Percentiles rank a stretch among this genome's conserved stretches.
Evolutionary conservation across 75 land plant species (phyloP).

Genomic region (Picea glauca): DNA sequence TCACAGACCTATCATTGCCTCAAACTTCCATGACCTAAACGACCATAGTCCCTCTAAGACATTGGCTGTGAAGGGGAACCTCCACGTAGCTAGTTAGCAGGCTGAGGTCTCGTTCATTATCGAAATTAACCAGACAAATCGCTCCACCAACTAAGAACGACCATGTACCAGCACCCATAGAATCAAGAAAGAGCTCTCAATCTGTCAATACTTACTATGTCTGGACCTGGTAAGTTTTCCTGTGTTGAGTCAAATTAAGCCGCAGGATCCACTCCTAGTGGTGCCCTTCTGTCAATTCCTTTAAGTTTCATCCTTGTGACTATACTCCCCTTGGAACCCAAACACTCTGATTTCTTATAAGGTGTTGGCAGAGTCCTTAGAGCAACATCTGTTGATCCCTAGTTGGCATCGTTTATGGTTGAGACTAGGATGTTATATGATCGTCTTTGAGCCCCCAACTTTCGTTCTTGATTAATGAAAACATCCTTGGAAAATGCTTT

Average conservation of each 20-base stretch:
- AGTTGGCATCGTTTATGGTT: slow-evolving; percentile 31
- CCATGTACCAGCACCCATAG: slow-evolving; percentile 32
- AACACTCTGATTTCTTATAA: slow-evolving; percentile 26
- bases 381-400: slow-evolving; percentile 32
- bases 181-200: slow-evolving; percentile 33
- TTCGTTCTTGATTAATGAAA: slow-evolving; percentile 30
- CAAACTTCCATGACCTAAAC: no score
- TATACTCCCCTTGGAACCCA: slow-evolving; percentile 29
- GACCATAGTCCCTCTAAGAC: no score
- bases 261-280: slow-evolving; percentile 26
- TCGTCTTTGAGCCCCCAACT: slow-evolving; percentile 26
- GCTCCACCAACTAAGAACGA: slow-evolving; percentile 38
- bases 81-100: slow-evolving; percentile 75
- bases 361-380: slow-evolving; percentile 22
- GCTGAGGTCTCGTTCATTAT: slow-evolving; percentile 90
- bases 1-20: no score
- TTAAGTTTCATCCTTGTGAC: slow-evolving; percentile 35
- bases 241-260: slow-evolving; percentile 29
- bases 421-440: slow-evolving; percentile 25
- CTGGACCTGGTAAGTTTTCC: slow-evolving; percentile 27
- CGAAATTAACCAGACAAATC: slow-evolving; percentile 68
- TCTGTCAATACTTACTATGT: slow-evolving; percentile 29
- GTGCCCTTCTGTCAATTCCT: slow-evolving; percentile 36
- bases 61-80: slow-evolving; percentile 20
- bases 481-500: slow-evolving; percentile 26